These are phyloP conservation scores for Solanum rostratum DNA, from an alignment of 257 asterid species.

Conservation along the genomic window DNA sequence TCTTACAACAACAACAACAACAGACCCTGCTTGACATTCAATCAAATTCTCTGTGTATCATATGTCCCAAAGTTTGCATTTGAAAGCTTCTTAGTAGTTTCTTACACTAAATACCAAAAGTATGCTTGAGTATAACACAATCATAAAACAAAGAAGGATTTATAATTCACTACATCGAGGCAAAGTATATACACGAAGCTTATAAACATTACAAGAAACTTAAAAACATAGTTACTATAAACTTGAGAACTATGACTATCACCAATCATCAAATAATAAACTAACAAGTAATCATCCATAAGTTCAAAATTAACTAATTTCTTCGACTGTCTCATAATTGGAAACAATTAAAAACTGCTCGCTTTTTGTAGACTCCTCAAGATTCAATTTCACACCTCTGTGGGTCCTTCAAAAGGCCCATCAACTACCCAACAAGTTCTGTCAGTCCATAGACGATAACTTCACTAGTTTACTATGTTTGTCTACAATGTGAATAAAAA, in stretches of 20 bases:
- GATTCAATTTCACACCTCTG: neutral
- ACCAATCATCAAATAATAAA: neutral
- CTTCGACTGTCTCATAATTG: neutral
- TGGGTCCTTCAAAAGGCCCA: neutral
- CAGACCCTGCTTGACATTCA: too few relatives aligned
- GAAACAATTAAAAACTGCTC: neutral
- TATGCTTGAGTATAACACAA: neutral
- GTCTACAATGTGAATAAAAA: neutral
- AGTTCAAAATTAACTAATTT: neutral
- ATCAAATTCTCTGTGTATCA: neutral
- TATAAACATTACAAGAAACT: neutral
- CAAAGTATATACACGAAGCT: neutral
- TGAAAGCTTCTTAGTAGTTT: neutral
- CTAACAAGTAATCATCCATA: neutral
- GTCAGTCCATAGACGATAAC: neutral
- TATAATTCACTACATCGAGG: neutral
- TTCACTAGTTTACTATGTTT: neutral
- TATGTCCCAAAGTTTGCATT: neutral
- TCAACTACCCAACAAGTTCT: neutral
- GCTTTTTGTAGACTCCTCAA: neutral
- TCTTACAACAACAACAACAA: too few relatives aligned
- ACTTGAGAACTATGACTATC: neutral
- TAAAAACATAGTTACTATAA: neutral
- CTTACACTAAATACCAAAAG: neutral
- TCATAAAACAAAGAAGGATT: neutral